These are phyloP conservation scores for Phaeosphaeriaceae sp. DNA, from an alignment of 2,329 filamentous ascomycete species.

Conservation along the genomic window DNA sequence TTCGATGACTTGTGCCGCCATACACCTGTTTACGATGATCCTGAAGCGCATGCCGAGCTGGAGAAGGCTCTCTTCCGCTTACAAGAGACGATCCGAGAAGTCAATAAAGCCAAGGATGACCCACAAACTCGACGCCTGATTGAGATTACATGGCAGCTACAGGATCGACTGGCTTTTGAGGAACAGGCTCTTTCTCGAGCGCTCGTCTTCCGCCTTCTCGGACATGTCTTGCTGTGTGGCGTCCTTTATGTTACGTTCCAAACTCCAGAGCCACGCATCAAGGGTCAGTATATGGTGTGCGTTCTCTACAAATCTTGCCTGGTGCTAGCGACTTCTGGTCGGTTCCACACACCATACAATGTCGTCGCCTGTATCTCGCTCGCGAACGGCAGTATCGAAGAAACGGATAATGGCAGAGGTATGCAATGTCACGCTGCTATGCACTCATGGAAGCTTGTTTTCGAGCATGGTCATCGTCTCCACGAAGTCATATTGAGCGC, in stretches of 20 bases:
- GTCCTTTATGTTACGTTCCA: conserved; percentile 85
- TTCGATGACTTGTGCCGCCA: conserved; percentile 83
- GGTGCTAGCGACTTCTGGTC: conserved; percentile 73
- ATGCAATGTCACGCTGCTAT: conserved; percentile 86
- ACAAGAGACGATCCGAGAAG: conserved; percentile 76
- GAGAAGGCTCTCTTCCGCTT: conserved; percentile 75
- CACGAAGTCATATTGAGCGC: conserved; percentile 89
- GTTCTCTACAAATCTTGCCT: conserved; percentile 83
- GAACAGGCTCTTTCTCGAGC: conserved; percentile 57
- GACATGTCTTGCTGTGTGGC: conserved; percentile 81
- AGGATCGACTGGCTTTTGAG: conserved; percentile 79
- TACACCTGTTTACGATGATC: conserved; percentile 85
- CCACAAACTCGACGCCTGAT: conserved; percentile 72
- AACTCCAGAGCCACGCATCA: conserved; percentile 65
- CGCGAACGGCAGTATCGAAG: conserved; percentile 70
- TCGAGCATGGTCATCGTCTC: conserved; percentile 76
- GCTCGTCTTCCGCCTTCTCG: conserved; percentile 74
- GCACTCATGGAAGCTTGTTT: conserved; percentile 91
- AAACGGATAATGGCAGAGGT: conserved; percentile 80
- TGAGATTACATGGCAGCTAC: conserved; percentile 83
- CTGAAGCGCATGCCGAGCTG: conserved; percentile 80
- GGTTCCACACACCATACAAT: conserved; percentile 71
- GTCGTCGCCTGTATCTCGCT: conserved; percentile 78
- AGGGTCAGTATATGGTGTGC: conserved; percentile 84
- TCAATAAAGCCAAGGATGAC: conserved; percentile 86